Conservation (phyloP, 352 stramenopile species). For the Peronospora destructor region DNA sequence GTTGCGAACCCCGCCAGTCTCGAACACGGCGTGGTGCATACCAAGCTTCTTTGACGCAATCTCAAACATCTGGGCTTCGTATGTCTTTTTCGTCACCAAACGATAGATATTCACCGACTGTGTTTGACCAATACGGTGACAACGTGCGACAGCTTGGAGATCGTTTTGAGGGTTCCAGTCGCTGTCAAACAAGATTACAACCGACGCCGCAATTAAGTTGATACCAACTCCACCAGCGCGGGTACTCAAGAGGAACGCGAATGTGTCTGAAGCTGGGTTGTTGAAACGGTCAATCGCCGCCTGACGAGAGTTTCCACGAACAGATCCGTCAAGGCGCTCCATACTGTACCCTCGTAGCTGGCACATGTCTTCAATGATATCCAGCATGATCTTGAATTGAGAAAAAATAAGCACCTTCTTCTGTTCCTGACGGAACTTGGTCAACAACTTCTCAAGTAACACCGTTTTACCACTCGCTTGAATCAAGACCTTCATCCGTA, state of each 20-base stretch:
- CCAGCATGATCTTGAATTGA: conserved; percentile 98
- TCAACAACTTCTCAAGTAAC: conserved; percentile 97
- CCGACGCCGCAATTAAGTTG: conserved; percentile 89
- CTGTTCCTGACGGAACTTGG: conserved; percentile 93
- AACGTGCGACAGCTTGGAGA: conserved; percentile 95
- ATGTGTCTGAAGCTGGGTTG: conserved; percentile 89
- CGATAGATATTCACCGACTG: conserved; percentile 99
- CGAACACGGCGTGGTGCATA: conserved; percentile 97
- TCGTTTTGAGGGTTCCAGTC: conserved; percentile 99
- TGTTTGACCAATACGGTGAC: conserved; percentile 99
- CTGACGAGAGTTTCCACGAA: conserved; percentile 95
- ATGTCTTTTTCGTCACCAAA: conserved; percentile 97
- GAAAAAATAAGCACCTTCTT: conserved; percentile 99
- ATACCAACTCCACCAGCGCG: conserved; percentile 96
- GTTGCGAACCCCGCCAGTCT: conserved; percentile 87
- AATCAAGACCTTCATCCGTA: conserved; percentile 68
- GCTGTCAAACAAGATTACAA: conserved; percentile 89
- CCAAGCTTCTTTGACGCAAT: conserved; percentile 98
- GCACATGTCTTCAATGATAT: conserved; percentile 90
- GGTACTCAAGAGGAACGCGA: conserved; percentile 95
- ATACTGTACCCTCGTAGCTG: conserved; percentile 81
- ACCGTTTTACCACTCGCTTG: conserved; percentile 95
- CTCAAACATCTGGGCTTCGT: conserved; percentile 99
- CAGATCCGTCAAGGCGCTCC: conserved; percentile 94
- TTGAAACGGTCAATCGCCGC: conserved; percentile 98